Percentiles rank a stretch among this genome's conserved stretches.
Conservation (phyloP, 805 yeast genomes). For the Kuraishia borneana region DNA sequence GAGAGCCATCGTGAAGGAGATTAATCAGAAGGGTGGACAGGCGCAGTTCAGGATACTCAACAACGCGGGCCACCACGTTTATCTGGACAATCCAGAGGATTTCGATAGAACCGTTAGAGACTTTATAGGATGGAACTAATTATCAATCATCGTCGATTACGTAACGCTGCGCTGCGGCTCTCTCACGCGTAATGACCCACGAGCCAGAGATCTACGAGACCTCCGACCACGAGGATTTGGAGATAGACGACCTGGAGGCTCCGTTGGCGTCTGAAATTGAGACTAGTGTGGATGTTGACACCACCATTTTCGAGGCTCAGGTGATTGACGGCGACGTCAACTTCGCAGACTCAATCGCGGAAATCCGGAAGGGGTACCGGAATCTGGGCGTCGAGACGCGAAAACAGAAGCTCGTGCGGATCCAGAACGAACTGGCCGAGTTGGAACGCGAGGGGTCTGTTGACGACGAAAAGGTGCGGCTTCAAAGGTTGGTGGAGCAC, state of each 20-base stretch:
- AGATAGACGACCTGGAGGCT: not conserved
- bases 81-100: conserved; percentile 33
- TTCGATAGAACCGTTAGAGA: conserved; percentile 16
- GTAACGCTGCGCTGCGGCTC: not conserved
- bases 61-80: conserved; percentile 44
- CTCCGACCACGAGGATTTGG: not conserved
- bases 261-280: not conserved
- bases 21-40: conserved; percentile 12
- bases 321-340: not conserved
- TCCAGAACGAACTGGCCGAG: conserved; percentile 1
- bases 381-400: not conserved
- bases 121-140: conserved; percentile 11
- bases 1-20: conserved; percentile 24
- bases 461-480: not conserved
- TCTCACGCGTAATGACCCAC: not conserved
- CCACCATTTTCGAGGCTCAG: not conserved
- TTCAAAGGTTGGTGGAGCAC: not conserved
- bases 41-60: conserved; percentile 25
- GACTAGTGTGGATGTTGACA: not conserved
- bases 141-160: not conserved
- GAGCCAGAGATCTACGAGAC: conserved; percentile 2
- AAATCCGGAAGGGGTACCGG: not conserved
- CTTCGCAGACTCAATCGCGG: not conserved
- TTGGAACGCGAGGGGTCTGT: not conserved
- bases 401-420: not conserved